These are phyloP conservation scores for Verticillium nubilum DNA, from an alignment of 2,329 filamentous ascomycete genomes.

Conservation along the genomic window DNA sequence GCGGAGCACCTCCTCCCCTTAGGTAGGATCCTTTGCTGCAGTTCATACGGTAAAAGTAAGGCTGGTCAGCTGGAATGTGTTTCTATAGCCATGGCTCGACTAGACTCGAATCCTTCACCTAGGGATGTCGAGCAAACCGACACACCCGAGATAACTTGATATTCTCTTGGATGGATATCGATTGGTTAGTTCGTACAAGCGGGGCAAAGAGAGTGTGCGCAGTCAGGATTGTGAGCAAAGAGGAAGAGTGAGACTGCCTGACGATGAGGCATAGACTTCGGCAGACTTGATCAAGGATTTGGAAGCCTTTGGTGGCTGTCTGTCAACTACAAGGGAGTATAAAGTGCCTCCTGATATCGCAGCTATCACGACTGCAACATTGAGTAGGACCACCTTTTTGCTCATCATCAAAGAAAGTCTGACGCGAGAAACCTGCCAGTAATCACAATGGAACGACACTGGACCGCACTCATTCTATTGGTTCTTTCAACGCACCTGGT, in stretches of 20 bases:
- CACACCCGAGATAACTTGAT: background rate
- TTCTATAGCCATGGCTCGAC: no score
- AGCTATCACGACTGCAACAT: constrained; percentile 5
- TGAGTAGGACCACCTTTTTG: background rate
- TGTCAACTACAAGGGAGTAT: no score
- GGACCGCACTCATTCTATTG: background rate
- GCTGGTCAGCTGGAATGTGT: background rate
- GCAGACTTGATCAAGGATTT: no score
- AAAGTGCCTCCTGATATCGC: constrained; percentile 11
- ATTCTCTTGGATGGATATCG: background rate
- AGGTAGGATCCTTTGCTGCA: no score
- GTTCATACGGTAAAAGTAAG: background rate
- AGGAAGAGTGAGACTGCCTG: constrained; percentile 9
- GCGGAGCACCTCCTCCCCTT: no score
- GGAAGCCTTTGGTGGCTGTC: no score
- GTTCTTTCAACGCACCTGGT: constrained; percentile 14
- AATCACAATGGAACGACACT: background rate
- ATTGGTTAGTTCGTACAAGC: constrained; percentile 17
- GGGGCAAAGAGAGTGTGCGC: constrained; percentile 1
- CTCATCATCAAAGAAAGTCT: background rate
- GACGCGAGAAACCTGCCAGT: no score
- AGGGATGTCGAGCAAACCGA: background rate
- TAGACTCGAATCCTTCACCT: no score
- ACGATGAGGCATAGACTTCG: constrained; percentile 3
- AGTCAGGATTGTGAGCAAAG: background rate